Evolutionary conservation across 2,329 filamentous ascomycete genomes (phyloP).

Genomic region (Claviceps cyperi): DNA sequence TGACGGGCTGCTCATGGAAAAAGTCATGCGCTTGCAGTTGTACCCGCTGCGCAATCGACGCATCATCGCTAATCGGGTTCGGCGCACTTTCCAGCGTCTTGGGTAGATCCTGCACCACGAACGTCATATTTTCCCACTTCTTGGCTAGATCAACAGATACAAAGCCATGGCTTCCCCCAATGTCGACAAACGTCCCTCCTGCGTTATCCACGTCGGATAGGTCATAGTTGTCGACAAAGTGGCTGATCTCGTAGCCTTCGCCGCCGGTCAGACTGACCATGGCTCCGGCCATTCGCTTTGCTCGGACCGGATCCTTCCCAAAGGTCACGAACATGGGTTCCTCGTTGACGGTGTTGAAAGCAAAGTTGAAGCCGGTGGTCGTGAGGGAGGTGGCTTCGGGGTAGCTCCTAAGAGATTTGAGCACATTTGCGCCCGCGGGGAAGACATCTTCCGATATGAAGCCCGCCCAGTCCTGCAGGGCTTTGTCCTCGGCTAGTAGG

Average conservation of each 20-base stretch:
- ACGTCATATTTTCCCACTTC: slow-evolving; percentile 33
- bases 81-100: slow-evolving; percentile 34
- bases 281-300: slow-evolving; percentile 36
- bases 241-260: slow-evolving; percentile 39
- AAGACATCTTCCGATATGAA: slow-evolving; percentile 41
- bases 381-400: slow-evolving; percentile 34
- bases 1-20: slow-evolving; percentile 38
- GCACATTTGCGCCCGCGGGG: slow-evolving; percentile 30
- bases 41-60: slow-evolving; percentile 24
- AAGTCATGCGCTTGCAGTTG: slow-evolving; percentile 39
- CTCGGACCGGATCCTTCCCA: slow-evolving; percentile 30
- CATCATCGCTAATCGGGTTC: slow-evolving; percentile 24
- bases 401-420: slow-evolving; percentile 28
- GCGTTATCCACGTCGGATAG: slow-evolving; percentile 30
- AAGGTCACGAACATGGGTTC: slow-evolving; percentile 41
- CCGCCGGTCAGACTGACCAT: slow-evolving; percentile 41
- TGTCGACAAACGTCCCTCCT: slow-evolving; percentile 38
- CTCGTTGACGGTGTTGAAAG: slow-evolving; percentile 32
- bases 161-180: slow-evolving; percentile 45
- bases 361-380: slow-evolving; percentile 35
- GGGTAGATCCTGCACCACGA: slow-evolving; percentile 41
- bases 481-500: slow-evolving; percentile 31
- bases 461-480: slow-evolving; percentile 38
- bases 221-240: slow-evolving; percentile 40
- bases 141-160: slow-evolving; percentile 40